Percentiles rank a stretch among this genome's conserved stretches.
These are phyloP conservation scores for Sequoiadendron giganteum DNA, from an alignment of 75 land plant species.

Conservation along the genomic window DNA sequence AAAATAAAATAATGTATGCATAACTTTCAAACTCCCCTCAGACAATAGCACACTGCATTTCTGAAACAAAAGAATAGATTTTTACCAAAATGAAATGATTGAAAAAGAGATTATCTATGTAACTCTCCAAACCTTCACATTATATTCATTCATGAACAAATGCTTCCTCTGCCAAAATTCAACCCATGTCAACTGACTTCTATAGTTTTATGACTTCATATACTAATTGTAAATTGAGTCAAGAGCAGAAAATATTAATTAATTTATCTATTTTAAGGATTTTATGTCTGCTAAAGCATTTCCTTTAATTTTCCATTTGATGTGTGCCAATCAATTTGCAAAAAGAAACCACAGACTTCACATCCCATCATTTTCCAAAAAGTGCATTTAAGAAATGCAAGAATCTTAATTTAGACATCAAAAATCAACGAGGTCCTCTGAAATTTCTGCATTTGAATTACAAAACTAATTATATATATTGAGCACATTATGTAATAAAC, in stretches of 20 bases:
- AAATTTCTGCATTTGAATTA: background rate
- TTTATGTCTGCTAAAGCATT: background rate
- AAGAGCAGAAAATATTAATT: background rate
- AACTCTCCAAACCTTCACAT: background rate
- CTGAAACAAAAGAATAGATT: background rate
- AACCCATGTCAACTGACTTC: background rate
- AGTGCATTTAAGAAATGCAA: background rate
- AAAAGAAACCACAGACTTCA: background rate
- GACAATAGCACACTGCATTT: background rate
- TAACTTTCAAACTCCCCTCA: background rate
- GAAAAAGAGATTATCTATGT: background rate
- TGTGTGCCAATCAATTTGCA: background rate
- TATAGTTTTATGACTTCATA: background rate
- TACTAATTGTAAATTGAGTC: background rate
- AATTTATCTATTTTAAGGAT: background rate
- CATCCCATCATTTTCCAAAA: background rate
- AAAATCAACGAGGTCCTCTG: background rate
- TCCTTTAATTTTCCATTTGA: background rate
- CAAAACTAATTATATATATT: background rate
- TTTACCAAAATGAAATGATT: background rate
- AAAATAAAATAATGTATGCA: background rate
- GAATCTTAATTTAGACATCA: background rate
- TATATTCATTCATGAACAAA: background rate
- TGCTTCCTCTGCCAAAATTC: background rate
- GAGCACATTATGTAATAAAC: background rate